Base-by-base conservation (phyloP, 75 land plant genomes). In the Picea sitchensis region DNA sequence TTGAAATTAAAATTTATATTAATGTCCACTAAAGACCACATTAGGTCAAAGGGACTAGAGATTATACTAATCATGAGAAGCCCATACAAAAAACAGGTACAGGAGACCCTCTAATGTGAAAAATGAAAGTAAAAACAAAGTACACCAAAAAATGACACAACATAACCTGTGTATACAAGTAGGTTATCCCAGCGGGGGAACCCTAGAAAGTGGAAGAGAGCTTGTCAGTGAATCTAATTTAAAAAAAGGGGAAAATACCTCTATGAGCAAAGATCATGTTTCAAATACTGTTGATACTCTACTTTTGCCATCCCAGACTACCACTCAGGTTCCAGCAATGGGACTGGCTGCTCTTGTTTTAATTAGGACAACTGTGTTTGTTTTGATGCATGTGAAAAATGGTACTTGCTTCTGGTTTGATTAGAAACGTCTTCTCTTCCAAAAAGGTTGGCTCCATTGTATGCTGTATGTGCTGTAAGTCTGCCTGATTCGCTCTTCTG, bases 401-500 rank as follows among this genome's bases (percentile, higher is more conserved):
- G 99, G 99, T 92, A 98, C 4, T 89, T 97, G 47, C 79, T 91
- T 36, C 95, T 93, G 68, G 81, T 87, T 65, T 73, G 69, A 14
- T 18, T 87, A 26, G 80, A 84, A 73, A 80, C 92, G 78, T 73
- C 61, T 0, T 1, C 71, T 51, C 88, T 88, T 13, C 89, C 95
- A 13, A 81, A 91, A 72, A 91, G 1, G 83, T 80, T 97, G 98
- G 99, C 75, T 74, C 11, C 95, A 98, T 75, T 87, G 83, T 82
- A 91, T 94, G 94, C 85, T 86, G 59, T 51, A 60, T 76, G 94
- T 98, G 99, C 91, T 97, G 99, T 97, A 88, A 91, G 95, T 94
- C n/a, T 17, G 20, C 38, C 15, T 18, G 72, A 44, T 81, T 26
- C 30, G 65, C 61, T 57, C 74, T 31, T 47, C 8, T 0, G 57